A percentile compares a stretch with the other conserved stretches of the same genome.
Evolutionary conservation across 1,139 yeast species (phyloP).

Genomic region (Pneumocystis sp.): DNA sequence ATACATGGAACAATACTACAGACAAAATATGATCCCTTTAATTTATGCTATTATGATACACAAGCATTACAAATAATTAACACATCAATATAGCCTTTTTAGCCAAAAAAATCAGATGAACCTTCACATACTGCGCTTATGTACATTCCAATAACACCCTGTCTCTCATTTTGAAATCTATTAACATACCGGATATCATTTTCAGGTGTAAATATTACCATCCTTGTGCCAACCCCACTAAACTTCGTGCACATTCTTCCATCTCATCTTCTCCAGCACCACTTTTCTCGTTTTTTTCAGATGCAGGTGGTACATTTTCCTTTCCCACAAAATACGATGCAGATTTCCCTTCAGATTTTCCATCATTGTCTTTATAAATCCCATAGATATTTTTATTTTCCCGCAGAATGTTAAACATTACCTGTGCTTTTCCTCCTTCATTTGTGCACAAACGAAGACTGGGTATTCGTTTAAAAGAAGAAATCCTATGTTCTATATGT

Average conservation of each 20-base stretch:
- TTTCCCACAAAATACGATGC: background rate
- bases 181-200: background rate
- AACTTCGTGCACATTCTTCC: background rate
- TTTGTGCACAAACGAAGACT: background rate
- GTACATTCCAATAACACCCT: background rate
- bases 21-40: background rate
- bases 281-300: background rate
- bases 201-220: background rate
- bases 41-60: background rate
- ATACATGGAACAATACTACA: slow-evolving; percentile 1
- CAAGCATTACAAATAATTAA: background rate
- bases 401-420: background rate
- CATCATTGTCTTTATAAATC: background rate
- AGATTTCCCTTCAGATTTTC: background rate
- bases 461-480: background rate
- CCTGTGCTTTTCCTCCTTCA: background rate
- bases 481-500: background rate
- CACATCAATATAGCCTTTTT: background rate
- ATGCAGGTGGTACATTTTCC: background rate
- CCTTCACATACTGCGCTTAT: background rate
- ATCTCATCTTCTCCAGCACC: background rate
- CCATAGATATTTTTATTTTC: background rate
- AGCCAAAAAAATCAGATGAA: background rate
- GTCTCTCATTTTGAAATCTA: background rate
- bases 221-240: background rate